Conservation (phyloP, 208 protist genomes). For the Trypanosoma rangeli region DNA sequence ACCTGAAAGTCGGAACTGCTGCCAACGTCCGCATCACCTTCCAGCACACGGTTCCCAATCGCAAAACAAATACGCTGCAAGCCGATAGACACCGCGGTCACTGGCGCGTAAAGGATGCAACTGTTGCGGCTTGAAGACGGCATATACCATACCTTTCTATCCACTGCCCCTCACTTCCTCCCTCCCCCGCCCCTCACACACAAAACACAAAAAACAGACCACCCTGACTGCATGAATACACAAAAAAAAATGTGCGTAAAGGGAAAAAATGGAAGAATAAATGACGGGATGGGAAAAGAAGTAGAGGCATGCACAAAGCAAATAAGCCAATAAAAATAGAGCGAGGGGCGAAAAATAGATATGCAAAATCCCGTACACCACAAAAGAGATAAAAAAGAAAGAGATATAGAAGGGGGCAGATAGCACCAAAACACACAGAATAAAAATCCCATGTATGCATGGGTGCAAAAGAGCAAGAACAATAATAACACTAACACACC, state of each 20-base stretch:
- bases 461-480: no score
- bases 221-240: background rate
- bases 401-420: no score
- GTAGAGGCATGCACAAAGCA: background rate
- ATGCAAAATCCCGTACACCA: no score
- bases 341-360: no score
- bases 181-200: background rate
- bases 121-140: background rate
- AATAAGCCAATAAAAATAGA: background rate
- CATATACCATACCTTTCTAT: conserved; percentile 7
- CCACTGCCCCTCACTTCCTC: background rate
- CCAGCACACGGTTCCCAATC: conserved; percentile 38
- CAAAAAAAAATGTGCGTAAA: background rate
- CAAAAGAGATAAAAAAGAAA: no score
- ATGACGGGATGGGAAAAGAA: no score
- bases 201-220: background rate
- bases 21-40: background rate
- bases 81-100: conserved; percentile 36
- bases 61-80: conserved; percentile 33
- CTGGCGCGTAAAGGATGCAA: conserved; percentile 27
- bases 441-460: no score
- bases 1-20: background rate
- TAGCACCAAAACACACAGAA: no score
- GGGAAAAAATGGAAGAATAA: background rate
- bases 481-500: no score